Base-by-base conservation (phyloP, 257 asterid genomes). In the Solanum pinnatisectum region DNA sequence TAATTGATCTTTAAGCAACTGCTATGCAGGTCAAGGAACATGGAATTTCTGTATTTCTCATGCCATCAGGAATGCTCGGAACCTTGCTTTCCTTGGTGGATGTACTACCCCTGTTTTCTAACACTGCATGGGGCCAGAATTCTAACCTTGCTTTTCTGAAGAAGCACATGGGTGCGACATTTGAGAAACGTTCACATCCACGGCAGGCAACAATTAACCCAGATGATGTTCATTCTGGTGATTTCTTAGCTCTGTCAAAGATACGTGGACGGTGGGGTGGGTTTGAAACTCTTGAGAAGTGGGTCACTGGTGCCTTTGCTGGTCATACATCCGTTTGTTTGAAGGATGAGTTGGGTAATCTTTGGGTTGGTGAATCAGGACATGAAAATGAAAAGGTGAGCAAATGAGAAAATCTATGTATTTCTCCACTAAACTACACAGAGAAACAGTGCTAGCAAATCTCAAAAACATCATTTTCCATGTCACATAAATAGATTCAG, bases 261-360 rank as follows among this genome's bases (percentile, higher is more conserved):
- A 96, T 97, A 87, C 98, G 99, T 88, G 99, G 99, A 87, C 96
- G 99, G 63, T 97, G 99, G 99, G 99, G 99, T 85, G 99, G 99
- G 87, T 97, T 97, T 90, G 99, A 97, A 94, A 97, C 99, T 9
- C 96, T 97, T 88, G 99, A 97, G 92, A 97, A 97, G 94, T 97
- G 99, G 99, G 99, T 97, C 82, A 97, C 99, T 13, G 99, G 99
- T 88, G 98, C 99, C 72, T 97, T 97, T 93, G 99, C 99, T 60
- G 99, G 99, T 83, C 99, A 97, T 87, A 96, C 99, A 18, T 93
- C 99, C 13, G 99, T 97, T 78, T 97, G 99, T 94, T 90, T 97
- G 93, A 97, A 97, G 91, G 99, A 97, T 25, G 98, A 95, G 67
- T 83, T 39, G 81, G 99, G 98, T 33, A 93, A 93, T 72, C 98